These are phyloP conservation scores for Chlamydomonas schloesseri DNA, from an alignment of 139 green algal species.

Conservation along the genomic window DNA sequence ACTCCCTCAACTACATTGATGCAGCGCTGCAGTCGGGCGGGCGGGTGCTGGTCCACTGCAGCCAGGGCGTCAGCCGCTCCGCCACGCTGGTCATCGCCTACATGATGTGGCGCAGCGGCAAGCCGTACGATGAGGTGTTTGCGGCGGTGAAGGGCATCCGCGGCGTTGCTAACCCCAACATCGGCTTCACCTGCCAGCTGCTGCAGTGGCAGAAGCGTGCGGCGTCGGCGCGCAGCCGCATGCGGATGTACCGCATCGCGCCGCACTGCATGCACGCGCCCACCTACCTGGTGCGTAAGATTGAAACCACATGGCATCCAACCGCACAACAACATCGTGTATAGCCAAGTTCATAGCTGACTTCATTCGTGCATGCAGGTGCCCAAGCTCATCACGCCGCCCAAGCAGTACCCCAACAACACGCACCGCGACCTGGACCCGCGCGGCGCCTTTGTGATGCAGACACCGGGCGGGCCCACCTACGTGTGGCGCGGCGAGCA, in stretches of 20 bases:
- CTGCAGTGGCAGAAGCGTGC: slow-evolving; percentile 92
- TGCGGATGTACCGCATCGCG: slow-evolving; percentile 81
- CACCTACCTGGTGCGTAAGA: slow-evolving; percentile 23
- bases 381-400: slow-evolving; percentile 48
- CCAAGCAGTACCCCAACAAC: slow-evolving; percentile 42
- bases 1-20: slow-evolving; percentile 97
- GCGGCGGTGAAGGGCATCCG: slow-evolving; percentile 80
- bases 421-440: slow-evolving; percentile 69
- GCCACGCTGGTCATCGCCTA: slow-evolving; percentile 92
- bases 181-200: slow-evolving; percentile 85
- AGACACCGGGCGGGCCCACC: slow-evolving; percentile 11
- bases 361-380: slow-evolving; percentile 49
- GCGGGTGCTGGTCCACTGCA: slow-evolving; percentile 79
- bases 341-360: slow-evolving; percentile 3
- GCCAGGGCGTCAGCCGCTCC: slow-evolving; percentile 89
- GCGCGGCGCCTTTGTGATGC: slow-evolving; percentile 72
- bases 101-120: slow-evolving; percentile 89
- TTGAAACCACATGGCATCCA: too few species aligned
- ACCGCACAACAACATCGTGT: too few species aligned
- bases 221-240: slow-evolving; percentile 14
- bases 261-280: slow-evolving; percentile 75
- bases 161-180: slow-evolving; percentile 95
- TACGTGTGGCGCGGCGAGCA: slow-evolving; percentile 63
- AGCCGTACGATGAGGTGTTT: slow-evolving; percentile 84
- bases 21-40: slow-evolving; percentile 64